Evolutionary conservation across 2,329 filamentous ascomycete genomes (phyloP).

Genomic region (Paracorniculantispora psalliotae): DNA sequence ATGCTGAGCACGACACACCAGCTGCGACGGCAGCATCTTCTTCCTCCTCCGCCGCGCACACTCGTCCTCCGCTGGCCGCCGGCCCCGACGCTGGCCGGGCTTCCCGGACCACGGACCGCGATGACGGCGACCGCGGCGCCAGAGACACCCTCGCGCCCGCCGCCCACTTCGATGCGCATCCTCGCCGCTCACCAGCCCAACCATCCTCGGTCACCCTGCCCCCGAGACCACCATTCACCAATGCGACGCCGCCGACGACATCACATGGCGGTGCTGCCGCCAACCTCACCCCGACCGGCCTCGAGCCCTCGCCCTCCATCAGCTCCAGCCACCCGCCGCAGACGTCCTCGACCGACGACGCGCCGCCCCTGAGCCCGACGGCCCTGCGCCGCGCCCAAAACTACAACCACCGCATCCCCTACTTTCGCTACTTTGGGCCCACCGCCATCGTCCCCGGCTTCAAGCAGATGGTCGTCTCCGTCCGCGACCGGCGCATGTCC

Average conservation of each 20-base stretch:
- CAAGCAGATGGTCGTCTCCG: conserved; percentile 84
- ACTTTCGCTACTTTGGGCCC: conserved; percentile 85
- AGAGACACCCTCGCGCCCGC: not conserved
- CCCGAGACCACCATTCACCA: not conserved
- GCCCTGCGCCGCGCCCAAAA: conserved; percentile 36
- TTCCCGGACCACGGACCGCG: not conserved
- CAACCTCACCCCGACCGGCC: not conserved
- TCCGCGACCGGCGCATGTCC: conserved; percentile 60
- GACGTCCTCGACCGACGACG: conserved; percentile 21
- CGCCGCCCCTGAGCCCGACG: conserved; percentile 35
- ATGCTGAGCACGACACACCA: conserved; percentile 24
- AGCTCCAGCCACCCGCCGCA: conserved; percentile 4
- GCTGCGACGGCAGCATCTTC: no score
- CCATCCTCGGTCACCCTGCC: not conserved
- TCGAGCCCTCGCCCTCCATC: conserved; percentile 3
- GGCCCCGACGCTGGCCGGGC: not conserved
- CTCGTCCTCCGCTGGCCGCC: not conserved
- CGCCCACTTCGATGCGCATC: not conserved
- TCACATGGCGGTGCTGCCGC: no score
- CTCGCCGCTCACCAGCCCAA: not conserved
- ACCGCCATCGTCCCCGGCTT: conserved; percentile 89
- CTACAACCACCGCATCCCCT: conserved; percentile 67
- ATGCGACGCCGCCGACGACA: not conserved
- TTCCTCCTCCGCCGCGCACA: not conserved
- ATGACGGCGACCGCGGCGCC: not conserved